phyloP scores from a whole-genome alignment of 2,329 filamentous ascomycete genomes.

The Bipolaris gigantea region DNA sequence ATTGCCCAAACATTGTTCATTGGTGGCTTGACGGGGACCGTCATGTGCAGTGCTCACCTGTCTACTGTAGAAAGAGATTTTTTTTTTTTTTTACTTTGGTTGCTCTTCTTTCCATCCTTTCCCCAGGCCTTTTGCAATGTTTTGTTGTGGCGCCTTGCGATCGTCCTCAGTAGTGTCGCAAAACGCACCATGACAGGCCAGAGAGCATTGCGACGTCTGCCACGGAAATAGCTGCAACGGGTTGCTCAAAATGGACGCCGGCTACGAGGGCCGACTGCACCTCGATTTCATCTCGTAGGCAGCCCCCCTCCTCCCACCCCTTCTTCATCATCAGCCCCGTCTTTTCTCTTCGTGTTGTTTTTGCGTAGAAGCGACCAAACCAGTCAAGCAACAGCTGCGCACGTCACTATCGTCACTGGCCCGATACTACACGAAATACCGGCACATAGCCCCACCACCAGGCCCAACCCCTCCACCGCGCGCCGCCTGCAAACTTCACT shows the following conservation, averaged over 20 bases:
- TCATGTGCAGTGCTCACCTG: slow-evolving; percentile 12
- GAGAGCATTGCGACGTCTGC: slow-evolving; percentile 10
- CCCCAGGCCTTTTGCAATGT: neutral
- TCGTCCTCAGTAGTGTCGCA: slow-evolving; percentile 4
- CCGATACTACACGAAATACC: slow-evolving; percentile 15
- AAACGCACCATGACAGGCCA: slow-evolving; percentile 7
- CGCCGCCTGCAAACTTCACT: slow-evolving; percentile 11
- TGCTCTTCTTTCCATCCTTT: neutral
- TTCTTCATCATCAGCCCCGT: neutral
- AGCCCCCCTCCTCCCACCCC: neutral
- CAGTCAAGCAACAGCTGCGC: slow-evolving; percentile 5
- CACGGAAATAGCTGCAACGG: slow-evolving; percentile 12
- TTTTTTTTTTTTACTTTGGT: too few species aligned
- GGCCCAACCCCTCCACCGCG: slow-evolving; percentile 19
- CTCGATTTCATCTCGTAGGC: slow-evolving; percentile 6
- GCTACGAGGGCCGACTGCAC: slow-evolving; percentile 9
- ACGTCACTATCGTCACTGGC: slow-evolving; percentile 22
- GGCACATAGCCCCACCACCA: slow-evolving; percentile 15
- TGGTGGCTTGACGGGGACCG: slow-evolving; percentile 3
- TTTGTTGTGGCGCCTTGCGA: slow-evolving; percentile 1
- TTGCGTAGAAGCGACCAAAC: neutral
- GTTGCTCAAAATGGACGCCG: slow-evolving; percentile 14
- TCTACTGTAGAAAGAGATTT: slow-evolving; percentile 1
- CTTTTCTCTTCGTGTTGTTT: neutral
- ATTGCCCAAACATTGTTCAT: slow-evolving; percentile 1